Evolutionary conservation across 129 eudicot species (phyloP).

Genomic region (Scalesia atractyloides): DNA sequence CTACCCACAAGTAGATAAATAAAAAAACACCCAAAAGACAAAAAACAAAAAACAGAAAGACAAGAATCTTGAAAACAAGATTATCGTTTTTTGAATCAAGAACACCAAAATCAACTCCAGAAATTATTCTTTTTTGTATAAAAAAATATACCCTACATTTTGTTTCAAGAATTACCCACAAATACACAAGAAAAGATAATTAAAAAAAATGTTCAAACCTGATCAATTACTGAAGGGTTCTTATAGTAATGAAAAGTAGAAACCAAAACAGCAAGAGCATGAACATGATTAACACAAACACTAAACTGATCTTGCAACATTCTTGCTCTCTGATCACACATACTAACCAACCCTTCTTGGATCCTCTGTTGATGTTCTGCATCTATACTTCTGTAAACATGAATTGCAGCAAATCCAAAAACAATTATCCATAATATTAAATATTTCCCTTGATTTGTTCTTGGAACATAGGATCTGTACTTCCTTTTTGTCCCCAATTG

Average conservation of each 20-base stretch:
- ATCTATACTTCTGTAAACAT: conserved; percentile 46
- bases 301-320: conserved; percentile 86
- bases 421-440: conserved; percentile 44
- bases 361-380: conserved; percentile 22
- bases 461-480: conserved; percentile 34
- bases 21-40: conserved; percentile 1
- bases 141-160: too few species aligned
- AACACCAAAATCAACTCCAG: background rate
- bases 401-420: conserved; percentile 28
- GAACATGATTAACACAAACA: conserved; percentile 86
- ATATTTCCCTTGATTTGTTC: conserved; percentile 37
- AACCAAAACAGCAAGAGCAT: conserved; percentile 79
- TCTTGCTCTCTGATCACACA: conserved; percentile 91
- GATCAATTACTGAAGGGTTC: conserved; percentile 80
- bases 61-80: background rate
- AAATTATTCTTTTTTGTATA: too few species aligned
- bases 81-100: conserved; percentile 1
- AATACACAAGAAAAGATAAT: background rate
- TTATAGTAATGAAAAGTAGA: conserved; percentile 79
- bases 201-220: conserved; percentile 41
- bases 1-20: conserved; percentile 15
- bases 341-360: conserved; percentile 65
- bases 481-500: conserved; percentile 49
- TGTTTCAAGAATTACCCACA: background rate
- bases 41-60: conserved; percentile 15